Evolutionary conservation across 352 stramenopile species (phyloP).

Genomic region (Globisporangium radiosum): DNA sequence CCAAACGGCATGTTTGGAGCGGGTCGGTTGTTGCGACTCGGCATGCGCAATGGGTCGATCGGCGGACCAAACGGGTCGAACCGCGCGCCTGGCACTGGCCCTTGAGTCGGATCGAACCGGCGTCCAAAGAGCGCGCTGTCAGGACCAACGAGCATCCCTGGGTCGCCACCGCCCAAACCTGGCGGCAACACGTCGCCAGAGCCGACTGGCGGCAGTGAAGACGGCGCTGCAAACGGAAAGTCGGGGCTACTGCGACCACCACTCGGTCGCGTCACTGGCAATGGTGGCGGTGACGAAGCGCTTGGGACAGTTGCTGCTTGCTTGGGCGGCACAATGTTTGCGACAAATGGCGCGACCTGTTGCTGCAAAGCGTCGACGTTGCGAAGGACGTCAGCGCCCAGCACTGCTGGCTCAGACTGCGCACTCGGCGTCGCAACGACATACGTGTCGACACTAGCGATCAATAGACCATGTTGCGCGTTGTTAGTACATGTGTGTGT

Average conservation of each 20-base stretch:
- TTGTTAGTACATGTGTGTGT: neutral
- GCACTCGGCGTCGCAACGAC: slow-evolving; percentile 1
- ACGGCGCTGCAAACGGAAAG: slow-evolving; percentile 5
- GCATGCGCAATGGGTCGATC: slow-evolving; percentile 41
- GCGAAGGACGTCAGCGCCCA: slow-evolving; percentile 34
- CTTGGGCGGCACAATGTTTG: slow-evolving; percentile 43
- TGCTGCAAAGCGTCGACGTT: slow-evolving; percentile 40
- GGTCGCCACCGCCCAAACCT: slow-evolving; percentile 47
- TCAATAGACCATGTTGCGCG: too few relatives aligned
- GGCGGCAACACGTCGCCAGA: slow-evolving; percentile 62
- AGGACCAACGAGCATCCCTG: slow-evolving; percentile 68
- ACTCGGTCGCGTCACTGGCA: neutral
- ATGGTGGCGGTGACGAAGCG: slow-evolving; percentile 3
- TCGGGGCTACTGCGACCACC: neutral
- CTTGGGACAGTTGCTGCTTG: slow-evolving; percentile 14
- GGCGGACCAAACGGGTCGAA: slow-evolving; percentile 82
- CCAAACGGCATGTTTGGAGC: slow-evolving; percentile 63
- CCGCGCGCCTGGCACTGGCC: slow-evolving; percentile 61
- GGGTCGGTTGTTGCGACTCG: slow-evolving; percentile 26
- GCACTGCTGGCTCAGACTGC: slow-evolving; percentile 10
- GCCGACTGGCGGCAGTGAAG: slow-evolving; percentile 25
- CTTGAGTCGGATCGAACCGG: slow-evolving; percentile 42
- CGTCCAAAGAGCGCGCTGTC: slow-evolving; percentile 68
- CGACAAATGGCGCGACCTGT: slow-evolving; percentile 48
- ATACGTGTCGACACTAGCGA: slow-evolving; percentile 6